A percentile compares a stretch with the other conserved stretches of the same genome.
Evolutionary conservation across 2,329 filamentous ascomycete genomes (phyloP).

Genomic region (Colletotrichum spaethianum): DNA sequence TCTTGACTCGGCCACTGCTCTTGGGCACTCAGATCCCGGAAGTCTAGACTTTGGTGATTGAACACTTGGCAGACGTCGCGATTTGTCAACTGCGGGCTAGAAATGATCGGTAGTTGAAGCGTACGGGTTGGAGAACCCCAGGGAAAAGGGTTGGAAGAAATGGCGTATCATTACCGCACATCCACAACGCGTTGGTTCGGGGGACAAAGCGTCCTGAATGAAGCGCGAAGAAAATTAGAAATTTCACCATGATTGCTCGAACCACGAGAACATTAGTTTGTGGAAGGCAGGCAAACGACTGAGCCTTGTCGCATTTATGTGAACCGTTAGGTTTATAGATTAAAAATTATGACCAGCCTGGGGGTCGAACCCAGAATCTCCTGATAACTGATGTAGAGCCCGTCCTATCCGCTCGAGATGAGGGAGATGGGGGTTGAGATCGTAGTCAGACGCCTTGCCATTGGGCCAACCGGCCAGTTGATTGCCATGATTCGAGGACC

Average conservation of each 20-base stretch:
- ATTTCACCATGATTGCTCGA: background rate
- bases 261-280: background rate
- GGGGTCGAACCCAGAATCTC: constrained; percentile 40
- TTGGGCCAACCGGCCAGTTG: constrained; percentile 46
- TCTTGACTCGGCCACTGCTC: background rate
- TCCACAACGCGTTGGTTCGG: background rate
- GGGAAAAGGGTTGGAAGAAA: background rate
- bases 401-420: background rate
- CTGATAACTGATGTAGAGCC: background rate
- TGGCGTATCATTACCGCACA: background rate
- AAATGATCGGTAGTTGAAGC: no score
- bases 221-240: no score
- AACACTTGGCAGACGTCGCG: background rate
- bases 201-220: background rate
- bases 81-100: background rate
- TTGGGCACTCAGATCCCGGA: no score
- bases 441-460: constrained; percentile 58
- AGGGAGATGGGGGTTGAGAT: constrained; percentile 18
- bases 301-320: no score
- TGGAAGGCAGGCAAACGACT: no score
- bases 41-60: background rate
- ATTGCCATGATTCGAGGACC: background rate
- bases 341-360: constrained; percentile 34
- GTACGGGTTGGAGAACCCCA: background rate
- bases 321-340: no score